Base-by-base conservation (phyloP, 2,329 filamentous ascomycete genomes). In the Balansia obtecta region DNA sequence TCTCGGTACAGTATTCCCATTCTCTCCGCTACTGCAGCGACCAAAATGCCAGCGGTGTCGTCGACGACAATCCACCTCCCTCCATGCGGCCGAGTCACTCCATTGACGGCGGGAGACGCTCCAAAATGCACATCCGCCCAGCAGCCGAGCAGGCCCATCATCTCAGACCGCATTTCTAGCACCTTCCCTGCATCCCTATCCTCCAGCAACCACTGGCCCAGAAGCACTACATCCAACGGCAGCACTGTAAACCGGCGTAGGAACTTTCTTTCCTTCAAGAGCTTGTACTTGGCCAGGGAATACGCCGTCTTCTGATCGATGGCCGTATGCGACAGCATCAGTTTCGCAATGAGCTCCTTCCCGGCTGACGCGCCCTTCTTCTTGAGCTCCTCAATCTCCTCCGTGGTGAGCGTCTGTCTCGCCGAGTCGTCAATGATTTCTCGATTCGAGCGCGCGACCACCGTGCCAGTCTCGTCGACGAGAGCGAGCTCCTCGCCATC, bases 231-330 rank as follows among this genome's bases (percentile, higher is more conserved):
- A 61, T 96, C 89, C 57, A 97, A 70, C 0, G 91, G 91, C 48
- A 95, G 66, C 1, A 93, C 80, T 0, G 86, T 88, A 61, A 98
- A 97, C 12, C 89, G 77, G 60, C 86, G 83, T 55, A 97, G 77
- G 64, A 95, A 97, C 68, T 98, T 98, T 64, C 84, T 90, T 56
- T 87, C 85, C 71, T 98, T 98, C 44, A 95, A 76, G 16, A 97
- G 72, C 61, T 93, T 95, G 68, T 98, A 98, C 67, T 98, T 98
- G 42, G 91, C 90, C 52, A 96, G 73, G 2, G 89, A 94, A 62
- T 94, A 98, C 0, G 82, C 77, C 0, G 93, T 97, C 74, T 98
- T 98, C 70, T 97, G 86, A 57, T 95, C 89, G 42, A 98, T 76
- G 1, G 85, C 86, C 16, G 86, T 83, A 66, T 98, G 93, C 42